Conservation (phyloP, 257 asterid genomes). For the Solanum habrochaites region DNA sequence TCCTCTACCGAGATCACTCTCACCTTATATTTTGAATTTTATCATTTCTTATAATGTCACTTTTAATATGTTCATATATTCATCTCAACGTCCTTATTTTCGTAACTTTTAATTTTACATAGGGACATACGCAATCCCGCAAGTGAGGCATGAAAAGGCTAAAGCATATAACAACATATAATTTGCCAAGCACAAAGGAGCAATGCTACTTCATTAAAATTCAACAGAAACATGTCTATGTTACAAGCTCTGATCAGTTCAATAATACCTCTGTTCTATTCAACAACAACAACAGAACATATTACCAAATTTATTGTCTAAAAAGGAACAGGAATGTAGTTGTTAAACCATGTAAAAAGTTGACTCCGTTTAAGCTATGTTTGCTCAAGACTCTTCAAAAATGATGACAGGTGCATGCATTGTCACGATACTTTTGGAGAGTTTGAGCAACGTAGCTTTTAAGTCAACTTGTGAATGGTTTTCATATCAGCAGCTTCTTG, state of each 20-base stretch:
- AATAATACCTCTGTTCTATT: not conserved
- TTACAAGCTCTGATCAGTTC: not conserved
- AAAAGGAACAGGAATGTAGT: not conserved
- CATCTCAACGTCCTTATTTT: too few relatives aligned
- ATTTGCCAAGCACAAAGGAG: not conserved
- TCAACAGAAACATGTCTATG: not conserved
- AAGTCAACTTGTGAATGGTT: constrained; percentile 64
- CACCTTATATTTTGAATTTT: not conserved
- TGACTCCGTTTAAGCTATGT: not conserved
- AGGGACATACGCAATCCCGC: not conserved
- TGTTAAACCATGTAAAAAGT: not conserved
- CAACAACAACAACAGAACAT: not conserved
- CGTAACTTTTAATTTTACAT: too few relatives aligned
- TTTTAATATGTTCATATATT: too few relatives aligned
- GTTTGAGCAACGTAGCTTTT: not conserved
- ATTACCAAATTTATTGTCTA: not conserved
- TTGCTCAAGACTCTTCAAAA: not conserved
- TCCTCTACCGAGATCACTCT: not conserved
- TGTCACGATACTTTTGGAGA: not conserved
- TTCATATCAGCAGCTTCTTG: constrained; percentile 62
- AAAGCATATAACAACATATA: not conserved
- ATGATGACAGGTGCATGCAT: not conserved
- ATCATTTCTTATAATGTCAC: not conserved
- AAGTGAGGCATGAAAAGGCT: not conserved
- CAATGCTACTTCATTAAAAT: not conserved